Evolutionary conservation across 1,284 basidiomycete species (phyloP).

Genomic region (Ustilago xerochloae): DNA sequence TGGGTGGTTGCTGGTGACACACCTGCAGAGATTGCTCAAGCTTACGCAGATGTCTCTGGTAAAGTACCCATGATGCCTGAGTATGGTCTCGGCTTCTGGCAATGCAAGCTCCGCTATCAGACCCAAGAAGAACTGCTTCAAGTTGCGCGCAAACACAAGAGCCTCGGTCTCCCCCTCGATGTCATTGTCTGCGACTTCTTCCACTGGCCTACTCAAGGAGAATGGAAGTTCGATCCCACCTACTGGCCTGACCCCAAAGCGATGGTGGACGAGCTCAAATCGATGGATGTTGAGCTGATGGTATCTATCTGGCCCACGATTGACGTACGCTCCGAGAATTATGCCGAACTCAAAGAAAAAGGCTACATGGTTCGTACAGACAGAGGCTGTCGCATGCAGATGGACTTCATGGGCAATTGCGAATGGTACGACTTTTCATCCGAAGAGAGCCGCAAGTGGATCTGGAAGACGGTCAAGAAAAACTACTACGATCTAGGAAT

Average conservation of each 20-base stretch:
- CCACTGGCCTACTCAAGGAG: conserved; percentile 33
- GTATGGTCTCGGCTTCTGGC: conserved; percentile 26
- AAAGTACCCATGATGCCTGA: conserved; percentile 34
- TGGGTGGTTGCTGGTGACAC: conserved; percentile 32
- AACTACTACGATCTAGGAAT: conserved; percentile 28
- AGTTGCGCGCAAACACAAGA: conserved; percentile 27
- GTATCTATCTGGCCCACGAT: conserved; percentile 36
- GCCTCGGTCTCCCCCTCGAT: conserved; percentile 22
- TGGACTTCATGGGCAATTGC: conserved; percentile 27
- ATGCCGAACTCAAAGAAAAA: conserved; percentile 7
- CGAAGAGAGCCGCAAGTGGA: conserved; percentile 3
- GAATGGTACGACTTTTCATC: conserved; percentile 22
- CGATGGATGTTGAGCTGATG: conserved; percentile 27
- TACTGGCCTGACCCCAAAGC: conserved; percentile 36
- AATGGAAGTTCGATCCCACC: conserved; percentile 24
- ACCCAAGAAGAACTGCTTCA: conserved; percentile 28
- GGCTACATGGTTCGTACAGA: conserved; percentile 25
- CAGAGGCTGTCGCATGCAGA: conserved; percentile 5
- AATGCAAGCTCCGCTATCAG: conserved; percentile 36
- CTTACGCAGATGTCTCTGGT: conserved; percentile 17
- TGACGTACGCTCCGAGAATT: conserved; percentile 24
- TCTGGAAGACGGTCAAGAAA: conserved; percentile 15
- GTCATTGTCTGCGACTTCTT: conserved; percentile 36
- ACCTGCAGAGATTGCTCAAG: conserved; percentile 17
- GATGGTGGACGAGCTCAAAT: conserved; percentile 29